Base-by-base conservation (phyloP, 2,329 filamentous ascomycete genomes). In the Coleophoma cylindrospora region DNA sequence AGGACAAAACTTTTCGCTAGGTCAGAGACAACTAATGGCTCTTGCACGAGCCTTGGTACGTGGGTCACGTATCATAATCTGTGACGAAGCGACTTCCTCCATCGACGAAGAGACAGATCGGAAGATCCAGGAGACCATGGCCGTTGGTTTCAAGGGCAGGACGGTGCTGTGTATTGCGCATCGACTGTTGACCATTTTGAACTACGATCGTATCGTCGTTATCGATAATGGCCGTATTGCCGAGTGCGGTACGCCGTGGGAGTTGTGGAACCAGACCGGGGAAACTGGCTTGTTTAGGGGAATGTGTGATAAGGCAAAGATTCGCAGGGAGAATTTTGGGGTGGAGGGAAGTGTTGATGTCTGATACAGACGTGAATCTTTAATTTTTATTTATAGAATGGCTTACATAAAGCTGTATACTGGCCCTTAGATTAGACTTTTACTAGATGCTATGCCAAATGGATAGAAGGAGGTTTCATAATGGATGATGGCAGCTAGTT, bases 31-130 rank as follows among this genome's bases (percentile, higher is more conserved):
- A 69, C 81, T 97, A 44, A 95, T 97, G 87, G 94, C 94, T 1
- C 77, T 99, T 1, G 91, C 91, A 0, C 84, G 94, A 1, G 94
- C 94, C 0, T 80, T 99, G 2, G 92, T 97, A 4, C 84, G 92
- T 36, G 83, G 86, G 38, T 87, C 86, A 1, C 89, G 87, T 60
- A 96, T 97, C 69, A 96, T 97, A 60, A 85, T 99, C 46, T 96
- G 92, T 68, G 94, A 99, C 72, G 94, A 99, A 70, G 94, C 94
- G 1, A 99, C 94, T 0, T 91, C 86, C 1, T 88, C 83, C 0
- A 91, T 97, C 9, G 92, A 97, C 68, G 94, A 96, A 75, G 92
- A 96, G 65, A 97, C 92, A 3, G 94, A 99, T 65, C 86, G 89
- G 69, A 95, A 94, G 77, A 96, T 97, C 65, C 92, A 97, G 68